Percentiles rank a stretch among this genome's conserved stretches.
Conservation (phyloP, 2,329 filamentous ascomycete species). For the Dendrostoma leiphaemia region DNA sequence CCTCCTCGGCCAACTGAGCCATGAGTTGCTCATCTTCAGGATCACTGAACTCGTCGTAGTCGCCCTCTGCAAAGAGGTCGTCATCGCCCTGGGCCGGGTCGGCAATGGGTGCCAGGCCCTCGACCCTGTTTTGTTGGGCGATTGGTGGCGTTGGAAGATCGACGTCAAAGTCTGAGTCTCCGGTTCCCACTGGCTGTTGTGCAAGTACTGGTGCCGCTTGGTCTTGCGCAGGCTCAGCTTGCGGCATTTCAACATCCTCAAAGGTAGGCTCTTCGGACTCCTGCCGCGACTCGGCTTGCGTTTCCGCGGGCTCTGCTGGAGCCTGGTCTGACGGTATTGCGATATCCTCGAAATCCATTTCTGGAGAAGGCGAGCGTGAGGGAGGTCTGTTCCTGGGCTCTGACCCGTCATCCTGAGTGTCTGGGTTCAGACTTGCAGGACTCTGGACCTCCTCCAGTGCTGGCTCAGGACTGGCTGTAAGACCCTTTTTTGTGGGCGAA, state of each 20-base stretch:
- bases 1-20: slow-evolving; percentile 81
- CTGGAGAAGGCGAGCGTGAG: slow-evolving; percentile 23
- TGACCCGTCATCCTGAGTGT: not conserved
- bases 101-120: slow-evolving; percentile 23
- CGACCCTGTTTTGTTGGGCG: slow-evolving; percentile 23
- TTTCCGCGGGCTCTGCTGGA: slow-evolving; percentile 11
- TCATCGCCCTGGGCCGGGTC: slow-evolving; percentile 16
- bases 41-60: slow-evolving; percentile 76
- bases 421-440: not conserved
- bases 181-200: slow-evolving; percentile 25
- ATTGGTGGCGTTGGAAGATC: slow-evolving; percentile 19
- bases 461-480: not conserved
- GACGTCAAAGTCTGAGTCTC: slow-evolving; percentile 25
- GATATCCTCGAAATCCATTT: slow-evolving; percentile 38
- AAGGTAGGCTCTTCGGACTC: slow-evolving; percentile 23
- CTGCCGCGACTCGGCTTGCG: slow-evolving; percentile 27
- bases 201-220: slow-evolving; percentile 21
- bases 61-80: slow-evolving; percentile 40
- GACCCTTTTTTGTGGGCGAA: slow-evolving; percentile 27
- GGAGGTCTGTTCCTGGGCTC: not conserved
- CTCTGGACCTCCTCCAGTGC: not conserved
- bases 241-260: slow-evolving; percentile 31
- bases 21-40: slow-evolving; percentile 90
- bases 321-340: slow-evolving; percentile 17
- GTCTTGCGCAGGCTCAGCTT: slow-evolving; percentile 1